Base-by-base conservation (phyloP, 768 basidiomycete genomes). In the Kwoniella dejecticola region DNA sequence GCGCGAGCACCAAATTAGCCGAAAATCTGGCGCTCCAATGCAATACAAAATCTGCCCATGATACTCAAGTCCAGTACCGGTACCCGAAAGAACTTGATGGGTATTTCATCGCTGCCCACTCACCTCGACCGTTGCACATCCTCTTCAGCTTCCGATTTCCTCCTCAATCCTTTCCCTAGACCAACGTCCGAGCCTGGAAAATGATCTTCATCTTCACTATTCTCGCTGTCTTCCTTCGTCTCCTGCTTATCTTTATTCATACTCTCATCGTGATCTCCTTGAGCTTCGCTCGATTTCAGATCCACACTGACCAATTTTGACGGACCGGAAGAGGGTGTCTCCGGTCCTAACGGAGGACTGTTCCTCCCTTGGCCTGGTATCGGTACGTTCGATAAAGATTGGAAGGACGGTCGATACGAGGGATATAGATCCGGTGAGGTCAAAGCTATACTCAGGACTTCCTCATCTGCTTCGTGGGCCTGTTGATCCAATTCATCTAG, bases 401-500 rank as follows among this genome's bases (percentile, higher is more conserved):
- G 41, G 19, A 44, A 44, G 19, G 48, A 50, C 15, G 62, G 48
- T 46, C 46, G 23, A 41, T 67, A 74, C 1, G 67, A 40, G 1
- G 72, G 69, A 40, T 60, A 71, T 4, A 59, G 52, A 38, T 61
- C 59, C 19, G 63, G 46, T 17, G 58, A 59, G 11, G 44, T 41
- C 6, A 68, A 6, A 23, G 60, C 67, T 21, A 63, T 48, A 12
- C 60, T 48, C 15, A 68, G 40, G 23, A 44, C 46, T 31, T 52
- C 53, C 7, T 46, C 33, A 45, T 75, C 71, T n/a, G 74, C 71
- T 27, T 60, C 57, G 15, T 60, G 50, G 12, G 74, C 71, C 47
- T 64, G 38, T 49, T 68, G 65, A 54, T 78, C 72, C 4, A 78
- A 59, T 47, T 78, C 77, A 56, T 77, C 75, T 23, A 75, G 46